phyloP scores from a whole-genome alignment of 176 grass and related monocot genomes.

The Juncus effusus region DNA sequence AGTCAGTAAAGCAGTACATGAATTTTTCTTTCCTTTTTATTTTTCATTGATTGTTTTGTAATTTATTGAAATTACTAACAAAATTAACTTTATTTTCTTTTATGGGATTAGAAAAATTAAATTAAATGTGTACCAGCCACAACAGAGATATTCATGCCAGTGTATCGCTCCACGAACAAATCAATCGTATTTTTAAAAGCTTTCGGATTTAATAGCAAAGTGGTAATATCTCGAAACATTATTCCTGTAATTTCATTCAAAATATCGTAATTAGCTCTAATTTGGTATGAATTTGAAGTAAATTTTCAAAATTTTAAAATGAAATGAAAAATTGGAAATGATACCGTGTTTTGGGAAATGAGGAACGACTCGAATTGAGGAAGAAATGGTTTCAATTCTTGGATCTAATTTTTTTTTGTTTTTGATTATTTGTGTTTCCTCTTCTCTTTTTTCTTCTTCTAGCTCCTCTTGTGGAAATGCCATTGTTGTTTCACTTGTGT shows the following conservation, averaged over 20 bases:
- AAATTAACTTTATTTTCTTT: too few relatives aligned
- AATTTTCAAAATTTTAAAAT: conserved; percentile 5
- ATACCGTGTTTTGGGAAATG: conserved; percentile 47
- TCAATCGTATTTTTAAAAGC: conserved; percentile 54
- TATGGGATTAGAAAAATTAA: background rate
- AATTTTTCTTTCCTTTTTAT: too few relatives aligned
- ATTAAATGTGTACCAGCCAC: conserved; percentile 39
- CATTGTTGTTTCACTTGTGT: conserved; percentile 15
- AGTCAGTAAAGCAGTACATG: background rate
- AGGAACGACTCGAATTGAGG: conserved; percentile 45
- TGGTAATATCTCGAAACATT: conserved; percentile 72
- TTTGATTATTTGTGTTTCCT: conserved; percentile 13
- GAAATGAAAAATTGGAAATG: background rate
- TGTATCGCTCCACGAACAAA: conserved; percentile 54
- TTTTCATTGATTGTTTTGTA: too few relatives aligned
- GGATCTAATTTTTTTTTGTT: conserved; percentile 27
- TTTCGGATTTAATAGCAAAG: conserved; percentile 43
- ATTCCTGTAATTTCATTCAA: conserved; percentile 37
- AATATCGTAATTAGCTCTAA: conserved; percentile 10
- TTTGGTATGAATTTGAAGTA: background rate
- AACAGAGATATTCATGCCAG: conserved; percentile 38
- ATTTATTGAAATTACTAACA: too few relatives aligned
- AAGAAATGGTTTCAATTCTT: conserved; percentile 35
- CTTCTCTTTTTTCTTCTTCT: conserved; percentile 14
- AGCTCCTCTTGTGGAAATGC: conserved; percentile 25